Percentiles rank a stretch among this genome's conserved stretches.
Evolutionary conservation across 257 asterid species (phyloP).

Genomic region (Nicotiana obtusifolia): DNA sequence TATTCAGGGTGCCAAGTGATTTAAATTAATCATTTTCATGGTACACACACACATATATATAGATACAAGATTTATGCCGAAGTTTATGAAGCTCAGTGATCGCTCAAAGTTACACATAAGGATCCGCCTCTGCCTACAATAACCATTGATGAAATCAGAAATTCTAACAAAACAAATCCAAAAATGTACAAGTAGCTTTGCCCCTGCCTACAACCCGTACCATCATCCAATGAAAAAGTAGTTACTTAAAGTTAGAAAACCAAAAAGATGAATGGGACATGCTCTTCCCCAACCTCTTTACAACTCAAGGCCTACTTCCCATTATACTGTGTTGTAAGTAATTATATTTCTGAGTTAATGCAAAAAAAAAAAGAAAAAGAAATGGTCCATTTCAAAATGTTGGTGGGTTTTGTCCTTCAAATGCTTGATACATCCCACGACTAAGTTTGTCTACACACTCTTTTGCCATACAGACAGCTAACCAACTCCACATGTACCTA

Average conservation of each 20-base stretch:
- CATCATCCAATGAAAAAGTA: not conserved
- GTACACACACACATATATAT: no score
- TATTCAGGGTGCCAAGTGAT: no score
- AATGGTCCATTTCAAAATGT: slow-evolving; percentile 27
- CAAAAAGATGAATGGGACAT: not conserved
- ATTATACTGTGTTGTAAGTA: not conserved
- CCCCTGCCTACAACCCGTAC: not conserved
- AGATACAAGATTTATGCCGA: no score
- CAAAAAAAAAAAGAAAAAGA: not conserved
- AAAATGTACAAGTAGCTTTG: not conserved
- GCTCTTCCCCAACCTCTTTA: slow-evolving; percentile 10
- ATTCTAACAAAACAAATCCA: not conserved
- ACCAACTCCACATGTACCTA: slow-evolving; percentile 14
- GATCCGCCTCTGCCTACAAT: no score
- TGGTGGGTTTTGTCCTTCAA: slow-evolving; percentile 37
- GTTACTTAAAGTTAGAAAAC: not conserved
- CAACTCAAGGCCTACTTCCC: slow-evolving; percentile 10
- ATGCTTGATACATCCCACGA: slow-evolving; percentile 19
- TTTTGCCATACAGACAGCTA: slow-evolving; percentile 28
- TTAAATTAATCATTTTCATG: no score
- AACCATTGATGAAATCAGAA: not conserved
- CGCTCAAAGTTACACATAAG: no score
- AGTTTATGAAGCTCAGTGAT: no score
- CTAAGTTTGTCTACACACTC: slow-evolving; percentile 12
- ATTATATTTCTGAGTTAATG: slow-evolving; percentile 7